Evolutionary conservation across 345 rosid species (phyloP).

Genomic region (Mangifera indica): DNA sequence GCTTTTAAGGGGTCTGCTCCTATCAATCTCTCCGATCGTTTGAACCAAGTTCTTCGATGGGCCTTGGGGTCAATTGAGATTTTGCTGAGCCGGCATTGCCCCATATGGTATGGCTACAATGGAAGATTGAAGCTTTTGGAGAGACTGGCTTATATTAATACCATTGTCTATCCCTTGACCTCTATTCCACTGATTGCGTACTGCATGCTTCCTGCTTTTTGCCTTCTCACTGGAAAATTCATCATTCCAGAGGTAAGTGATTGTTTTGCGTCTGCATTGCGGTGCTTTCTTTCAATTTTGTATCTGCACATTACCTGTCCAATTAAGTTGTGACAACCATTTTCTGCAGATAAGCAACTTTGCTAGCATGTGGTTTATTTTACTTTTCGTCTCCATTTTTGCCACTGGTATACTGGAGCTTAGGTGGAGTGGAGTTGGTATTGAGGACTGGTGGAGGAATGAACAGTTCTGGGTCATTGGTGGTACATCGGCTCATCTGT

Average conservation of each 20-base stretch:
- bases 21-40: constrained; percentile 98
- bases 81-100: constrained; percentile 97
- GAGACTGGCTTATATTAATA: constrained; percentile 92
- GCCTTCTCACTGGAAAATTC: constrained; percentile 90
- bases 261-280: background rate
- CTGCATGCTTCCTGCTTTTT: constrained; percentile 91
- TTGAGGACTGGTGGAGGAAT: constrained; percentile 99
- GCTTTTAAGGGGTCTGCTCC: constrained; percentile 99
- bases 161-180: constrained; percentile 94
- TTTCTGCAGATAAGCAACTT: constrained; percentile 87
- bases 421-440: constrained; percentile 93
- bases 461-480: constrained; percentile 99
- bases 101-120: constrained; percentile 95
- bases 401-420: constrained; percentile 89
- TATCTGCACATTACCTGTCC: background rate
- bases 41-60: constrained; percentile 99
- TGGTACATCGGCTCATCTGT: constrained; percentile 97
- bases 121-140: constrained; percentile 82
- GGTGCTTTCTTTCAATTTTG: background rate
- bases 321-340: constrained; percentile 10
- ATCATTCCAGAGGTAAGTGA: constrained; percentile 89
- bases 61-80: constrained; percentile 97
- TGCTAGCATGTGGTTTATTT: constrained; percentile 98
- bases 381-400: constrained; percentile 83
- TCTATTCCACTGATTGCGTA: constrained; percentile 91